phyloP scores from a whole-genome alignment of 805 yeast species.

The Metschnikowia chrysomelidarum region DNA sequence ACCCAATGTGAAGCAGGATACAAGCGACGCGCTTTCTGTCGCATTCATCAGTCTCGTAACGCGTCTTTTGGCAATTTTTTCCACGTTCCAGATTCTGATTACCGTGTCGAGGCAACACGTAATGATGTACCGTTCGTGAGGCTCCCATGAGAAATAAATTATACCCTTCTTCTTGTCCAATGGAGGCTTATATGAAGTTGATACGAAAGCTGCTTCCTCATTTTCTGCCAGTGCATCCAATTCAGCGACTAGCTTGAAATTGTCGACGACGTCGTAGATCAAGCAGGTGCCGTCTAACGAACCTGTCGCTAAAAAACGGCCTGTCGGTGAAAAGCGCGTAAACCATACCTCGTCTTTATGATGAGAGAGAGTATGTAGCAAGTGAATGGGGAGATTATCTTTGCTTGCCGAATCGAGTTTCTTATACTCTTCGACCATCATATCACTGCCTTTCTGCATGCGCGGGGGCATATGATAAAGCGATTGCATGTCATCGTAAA shows the following conservation, averaged over 20 bases:
- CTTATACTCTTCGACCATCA: not conserved
- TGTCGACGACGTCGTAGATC: constrained; percentile 60
- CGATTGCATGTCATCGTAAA: constrained; percentile 8
- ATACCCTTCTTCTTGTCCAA: constrained; percentile 33
- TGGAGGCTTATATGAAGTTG: constrained; percentile 25
- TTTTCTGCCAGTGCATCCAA: constrained; percentile 28
- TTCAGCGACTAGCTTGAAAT: constrained; percentile 31
- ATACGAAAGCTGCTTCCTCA: constrained; percentile 28
- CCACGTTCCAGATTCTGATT: constrained; percentile 67
- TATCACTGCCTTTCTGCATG: not conserved
- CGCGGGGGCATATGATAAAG: constrained; percentile 19
- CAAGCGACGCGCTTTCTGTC: constrained; percentile 15
- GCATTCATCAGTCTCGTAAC: constrained; percentile 28
- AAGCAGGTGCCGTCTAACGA: constrained; percentile 64
- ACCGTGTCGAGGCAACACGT: constrained; percentile 72
- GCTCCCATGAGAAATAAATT: constrained; percentile 73
- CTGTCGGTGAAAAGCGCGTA: constrained; percentile 73
- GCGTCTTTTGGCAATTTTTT: constrained; percentile 26
- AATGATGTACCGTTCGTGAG: constrained; percentile 62
- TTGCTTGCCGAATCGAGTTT: not conserved
- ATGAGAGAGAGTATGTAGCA: constrained; percentile 44
- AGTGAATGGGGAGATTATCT: constrained; percentile 45
- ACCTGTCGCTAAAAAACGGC: constrained; percentile 72
- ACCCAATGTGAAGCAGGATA: constrained; percentile 40
- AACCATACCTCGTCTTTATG: constrained; percentile 85